These are phyloP conservation scores for Actinomortierella ambigua DNA, from an alignment of 371 early-diverging fungal species.

Conservation along the genomic window DNA sequence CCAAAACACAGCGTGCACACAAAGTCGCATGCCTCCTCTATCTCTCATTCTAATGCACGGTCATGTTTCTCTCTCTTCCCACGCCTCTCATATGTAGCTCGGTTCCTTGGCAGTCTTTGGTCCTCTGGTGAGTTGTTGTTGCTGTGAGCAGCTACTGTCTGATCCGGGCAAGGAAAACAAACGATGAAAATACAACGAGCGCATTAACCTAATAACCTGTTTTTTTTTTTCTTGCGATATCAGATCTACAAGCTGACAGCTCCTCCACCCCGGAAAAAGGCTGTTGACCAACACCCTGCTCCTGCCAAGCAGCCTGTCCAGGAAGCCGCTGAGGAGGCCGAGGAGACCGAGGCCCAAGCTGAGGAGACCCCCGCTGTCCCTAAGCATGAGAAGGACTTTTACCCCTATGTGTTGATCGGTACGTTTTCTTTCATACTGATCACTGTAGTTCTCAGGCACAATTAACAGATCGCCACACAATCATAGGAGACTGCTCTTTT, in stretches of 20 bases:
- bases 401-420: conserved; percentile 45
- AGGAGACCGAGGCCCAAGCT: conserved; percentile 41
- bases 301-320: conserved; percentile 9
- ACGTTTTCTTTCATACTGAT: conserved; percentile 3
- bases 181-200: too few species aligned
- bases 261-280: conserved; percentile 57
- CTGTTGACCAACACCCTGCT: conserved; percentile 27
- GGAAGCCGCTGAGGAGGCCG: conserved; percentile 13
- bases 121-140: conserved; percentile 49
- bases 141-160: too few species aligned
- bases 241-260: conserved; percentile 60
- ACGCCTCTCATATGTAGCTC: conserved; percentile 26
- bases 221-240: background rate
- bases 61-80: background rate
- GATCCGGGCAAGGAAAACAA: too few species aligned
- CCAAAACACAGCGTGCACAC: too few species aligned
- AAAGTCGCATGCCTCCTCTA: too few species aligned
- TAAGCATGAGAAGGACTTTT: conserved; percentile 37
- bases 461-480: background rate
- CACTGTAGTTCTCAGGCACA: background rate
- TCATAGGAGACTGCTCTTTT: background rate
- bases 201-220: background rate
- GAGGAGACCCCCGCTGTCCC: background rate
- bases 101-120: conserved; percentile 64
- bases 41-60: background rate